Conservation (phyloP, 73 alveolate species). For the Tetrahymena elliotti region DNA sequence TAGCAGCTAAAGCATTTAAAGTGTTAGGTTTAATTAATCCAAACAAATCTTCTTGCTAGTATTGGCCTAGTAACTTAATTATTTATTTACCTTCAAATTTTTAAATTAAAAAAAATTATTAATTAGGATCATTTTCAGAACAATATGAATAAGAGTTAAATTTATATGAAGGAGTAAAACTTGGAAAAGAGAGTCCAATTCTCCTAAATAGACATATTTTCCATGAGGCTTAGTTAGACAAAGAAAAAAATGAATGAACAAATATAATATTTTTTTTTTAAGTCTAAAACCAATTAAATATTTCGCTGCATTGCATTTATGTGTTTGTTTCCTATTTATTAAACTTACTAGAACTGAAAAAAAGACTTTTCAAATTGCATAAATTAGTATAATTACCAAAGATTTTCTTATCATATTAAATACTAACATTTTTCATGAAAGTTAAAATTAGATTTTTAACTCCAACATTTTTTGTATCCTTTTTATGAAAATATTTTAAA, state of each 20-base stretch:
- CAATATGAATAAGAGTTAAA: background rate
- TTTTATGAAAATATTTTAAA: no score
- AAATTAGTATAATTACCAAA: no score
- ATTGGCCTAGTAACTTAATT: background rate
- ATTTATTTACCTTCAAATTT: background rate
- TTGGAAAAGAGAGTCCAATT: background rate
- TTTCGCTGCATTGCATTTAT: no score
- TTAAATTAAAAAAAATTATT: background rate
- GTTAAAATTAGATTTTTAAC: no score
- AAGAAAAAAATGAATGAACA: background rate
- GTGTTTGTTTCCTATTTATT: no score
- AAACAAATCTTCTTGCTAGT: background rate
- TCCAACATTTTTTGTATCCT: no score
- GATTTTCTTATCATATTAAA: no score
- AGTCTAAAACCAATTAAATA: no score
- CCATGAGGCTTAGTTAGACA: background rate
- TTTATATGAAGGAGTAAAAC: background rate
- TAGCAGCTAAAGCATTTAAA: background rate
- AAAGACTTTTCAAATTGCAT: no score
- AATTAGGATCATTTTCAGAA: background rate
- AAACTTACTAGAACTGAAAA: no score
- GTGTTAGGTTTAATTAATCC: background rate
- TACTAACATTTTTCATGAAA: no score
- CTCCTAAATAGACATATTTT: background rate
- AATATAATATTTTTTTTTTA: no score